Base-by-base conservation (phyloP, 78 protist species). In the Paratrimastix pyriformis region DNA sequence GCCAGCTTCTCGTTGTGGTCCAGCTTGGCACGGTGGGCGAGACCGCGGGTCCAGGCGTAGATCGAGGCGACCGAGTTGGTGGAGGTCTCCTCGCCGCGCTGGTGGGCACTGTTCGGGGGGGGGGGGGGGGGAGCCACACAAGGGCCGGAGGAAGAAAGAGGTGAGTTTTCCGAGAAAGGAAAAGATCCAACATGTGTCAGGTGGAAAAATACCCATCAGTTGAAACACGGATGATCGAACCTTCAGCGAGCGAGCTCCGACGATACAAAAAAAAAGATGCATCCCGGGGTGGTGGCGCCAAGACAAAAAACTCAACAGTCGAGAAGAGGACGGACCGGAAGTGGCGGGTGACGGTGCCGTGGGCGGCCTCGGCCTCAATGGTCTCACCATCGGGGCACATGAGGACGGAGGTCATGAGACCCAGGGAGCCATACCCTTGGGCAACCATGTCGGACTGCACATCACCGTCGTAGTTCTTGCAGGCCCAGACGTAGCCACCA, bases 391-490 rank as follows among this genome's bases (percentile, higher is more conserved):
- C 93, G 52, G 93, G 91, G 74, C 79, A 59, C 37, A 86, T 18
- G 35, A 93, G 82, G 26, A 90, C 94, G 4, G 91, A 84, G 9
- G 97, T 93, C 97, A 92, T 92, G 32, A 92, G 76, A 52, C 96
- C 96, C 21, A 92, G 86, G 3, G 93, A 89, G 40, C 96, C 96
- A 48, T 40, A 92, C 39, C 96, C 94, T 39, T 88, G 96, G 18
- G 96, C 93, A 29, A 86, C 91, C 35, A 37, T 54, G 75, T 92
- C 96, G 3, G 91, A 84, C 82, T 90, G 93, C n/a, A 93, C 97
- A 69, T 93, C 97, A 32, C 97, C 97, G 76, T 93, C 97, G 83
- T 90, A 90, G 91, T 93, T 93, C 88, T 90, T 90, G 90, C 94
- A 90, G 8, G 97, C 97, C 94, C 93, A 89, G 40, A 93, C 91